phyloP scores from a whole-genome alignment of 306 rosid genomes.

The Crotalaria pallida region DNA sequence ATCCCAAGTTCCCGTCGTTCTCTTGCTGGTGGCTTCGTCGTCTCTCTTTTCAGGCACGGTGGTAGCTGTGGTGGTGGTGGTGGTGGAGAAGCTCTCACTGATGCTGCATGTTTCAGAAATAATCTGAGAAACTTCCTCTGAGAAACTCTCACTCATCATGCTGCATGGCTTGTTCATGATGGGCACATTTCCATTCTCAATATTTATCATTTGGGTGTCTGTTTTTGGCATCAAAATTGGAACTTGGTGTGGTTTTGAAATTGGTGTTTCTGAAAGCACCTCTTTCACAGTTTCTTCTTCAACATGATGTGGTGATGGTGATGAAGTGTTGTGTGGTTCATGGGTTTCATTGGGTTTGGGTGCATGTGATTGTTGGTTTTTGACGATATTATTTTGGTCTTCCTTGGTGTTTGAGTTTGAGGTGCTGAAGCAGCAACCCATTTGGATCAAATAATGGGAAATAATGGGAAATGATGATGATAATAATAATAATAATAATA shows the following conservation, averaged over 20 bases:
- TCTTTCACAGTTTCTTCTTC: constrained; percentile 89
- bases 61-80: constrained; percentile 38
- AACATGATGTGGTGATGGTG: constrained; percentile 12
- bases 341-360: constrained; percentile 20
- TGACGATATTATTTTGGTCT: constrained; percentile 14
- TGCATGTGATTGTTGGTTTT: constrained; percentile 14
- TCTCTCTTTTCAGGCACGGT: constrained; percentile 48
- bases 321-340: constrained; percentile 19
- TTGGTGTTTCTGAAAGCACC: constrained; percentile 79
- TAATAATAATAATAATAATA: no score
- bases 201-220: constrained; percentile 26
- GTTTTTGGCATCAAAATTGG: constrained; percentile 6
- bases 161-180: constrained; percentile 20
- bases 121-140: constrained; percentile 45
- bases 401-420: constrained; percentile 18
- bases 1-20: constrained; percentile 31
- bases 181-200: not conserved
- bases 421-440: constrained; percentile 85
- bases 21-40: constrained; percentile 71
- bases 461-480: no score
- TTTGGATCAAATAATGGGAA: constrained; percentile 18
- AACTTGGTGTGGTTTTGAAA: constrained; percentile 39
- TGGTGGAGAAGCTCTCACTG: constrained; percentile 59
- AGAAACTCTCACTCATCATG: constrained; percentile 52
- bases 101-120: constrained; percentile 49